phyloP scores from a whole-genome alignment of 2,329 filamentous ascomycete genomes.

The Zasmidium cellare region DNA sequence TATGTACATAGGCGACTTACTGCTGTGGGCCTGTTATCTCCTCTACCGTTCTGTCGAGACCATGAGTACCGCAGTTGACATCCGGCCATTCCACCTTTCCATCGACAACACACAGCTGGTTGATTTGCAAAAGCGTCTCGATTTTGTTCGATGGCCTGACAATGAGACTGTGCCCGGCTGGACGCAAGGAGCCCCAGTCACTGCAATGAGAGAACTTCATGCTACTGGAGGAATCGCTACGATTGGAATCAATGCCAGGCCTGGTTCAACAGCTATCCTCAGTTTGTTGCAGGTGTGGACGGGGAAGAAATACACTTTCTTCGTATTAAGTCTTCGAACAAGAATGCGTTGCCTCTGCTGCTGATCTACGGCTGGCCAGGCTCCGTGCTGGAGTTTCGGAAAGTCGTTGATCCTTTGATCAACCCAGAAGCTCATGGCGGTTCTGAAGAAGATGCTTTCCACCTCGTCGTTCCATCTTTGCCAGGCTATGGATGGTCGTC shows the following conservation, averaged over 20 bases:
- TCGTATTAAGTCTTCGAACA: slow-evolving; percentile 50
- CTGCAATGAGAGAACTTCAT: slow-evolving; percentile 58
- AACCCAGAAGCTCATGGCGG: slow-evolving; percentile 35
- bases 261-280: slow-evolving; percentile 50
- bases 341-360: slow-evolving; percentile 34
- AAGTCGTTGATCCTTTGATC: slow-evolving; percentile 26
- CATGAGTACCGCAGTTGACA: not conserved
- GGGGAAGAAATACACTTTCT: slow-evolving; percentile 51
- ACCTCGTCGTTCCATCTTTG: slow-evolving; percentile 47
- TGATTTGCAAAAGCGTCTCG: not conserved
- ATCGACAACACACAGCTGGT: not conserved
- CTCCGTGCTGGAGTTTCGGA: slow-evolving; percentile 41
- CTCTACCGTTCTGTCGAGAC: too few species aligned
- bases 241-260: slow-evolving; percentile 54
- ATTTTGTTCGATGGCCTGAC: not conserved
- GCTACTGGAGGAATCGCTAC: slow-evolving; percentile 55
- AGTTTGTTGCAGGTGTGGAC: slow-evolving; percentile 46
- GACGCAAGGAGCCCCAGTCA: slow-evolving; percentile 59
- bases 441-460: slow-evolving; percentile 41
- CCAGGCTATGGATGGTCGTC: slow-evolving; percentile 48
- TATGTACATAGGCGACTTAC: too few species aligned
- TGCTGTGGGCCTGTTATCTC: too few species aligned
- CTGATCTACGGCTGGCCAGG: slow-evolving; percentile 39
- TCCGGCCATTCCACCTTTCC: not conserved
- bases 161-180: slow-evolving; percentile 35